These are phyloP conservation scores for Gentiana macrophylla DNA, from an alignment of 257 asterid species.

Conservation along the genomic window DNA sequence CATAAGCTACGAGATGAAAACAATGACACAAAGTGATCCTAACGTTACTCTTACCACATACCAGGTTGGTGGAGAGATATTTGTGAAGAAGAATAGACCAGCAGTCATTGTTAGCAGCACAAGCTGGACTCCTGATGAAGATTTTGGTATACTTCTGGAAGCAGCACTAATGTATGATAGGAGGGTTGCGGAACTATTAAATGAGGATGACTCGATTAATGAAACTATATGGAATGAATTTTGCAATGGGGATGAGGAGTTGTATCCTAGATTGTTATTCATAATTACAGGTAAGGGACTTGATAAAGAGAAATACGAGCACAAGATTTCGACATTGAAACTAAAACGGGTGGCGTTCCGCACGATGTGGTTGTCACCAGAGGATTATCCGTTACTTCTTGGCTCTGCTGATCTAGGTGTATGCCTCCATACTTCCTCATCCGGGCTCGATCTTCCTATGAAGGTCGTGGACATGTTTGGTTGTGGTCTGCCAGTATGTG, in stretches of 20 bases:
- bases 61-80: constrained; percentile 39
- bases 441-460: constrained; percentile 95
- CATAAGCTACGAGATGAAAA: constrained; percentile 44
- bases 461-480: constrained; percentile 99
- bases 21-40: constrained; percentile 24
- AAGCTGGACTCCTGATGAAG: constrained; percentile 99
- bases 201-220: constrained; percentile 61
- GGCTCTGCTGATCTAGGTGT: constrained; percentile 98
- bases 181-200: constrained; percentile 69
- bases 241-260: constrained; percentile 40
- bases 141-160: constrained; percentile 80
- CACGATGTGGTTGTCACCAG: constrained; percentile 93
- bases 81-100: constrained; percentile 67
- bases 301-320: constrained; percentile 90
- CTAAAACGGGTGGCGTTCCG: constrained; percentile 92
- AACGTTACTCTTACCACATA: constrained; percentile 54
- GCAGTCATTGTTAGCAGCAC: constrained; percentile 94
- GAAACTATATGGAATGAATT: constrained; percentile 64
- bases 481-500: constrained; percentile 96
- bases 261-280: constrained; percentile 81
- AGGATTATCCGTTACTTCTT: constrained; percentile 95
- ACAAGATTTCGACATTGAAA: constrained; percentile 60
- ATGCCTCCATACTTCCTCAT: constrained; percentile 92
- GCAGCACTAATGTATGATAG: constrained; percentile 97
- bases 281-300: constrained; percentile 98